Base-by-base conservation (phyloP, 2,329 filamentous ascomycete genomes). In the Gliomastix tumulicola region DNA sequence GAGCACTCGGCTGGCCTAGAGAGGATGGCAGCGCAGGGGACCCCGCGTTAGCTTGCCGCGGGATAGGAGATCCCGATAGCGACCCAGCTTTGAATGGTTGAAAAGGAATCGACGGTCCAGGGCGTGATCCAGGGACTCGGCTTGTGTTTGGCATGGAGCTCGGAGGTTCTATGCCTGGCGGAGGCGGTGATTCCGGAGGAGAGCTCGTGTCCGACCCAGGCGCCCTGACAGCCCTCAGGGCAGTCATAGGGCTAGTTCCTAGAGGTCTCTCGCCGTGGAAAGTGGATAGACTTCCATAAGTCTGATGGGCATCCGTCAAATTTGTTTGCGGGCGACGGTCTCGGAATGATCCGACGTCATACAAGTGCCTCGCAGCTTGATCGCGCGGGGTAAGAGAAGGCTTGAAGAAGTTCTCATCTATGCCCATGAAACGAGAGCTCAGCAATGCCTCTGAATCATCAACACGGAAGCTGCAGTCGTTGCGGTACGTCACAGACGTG, bases 21-120 rank as follows among this genome's bases (percentile, higher is more conserved):
- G 74, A 77, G 31, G 69, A 66, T 3, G 76, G 72, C 4, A 78
- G 82, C 21, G 69, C 64, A 12, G 76, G 71, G 3, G 66, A 54
- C 34, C 76, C 74, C 12, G 61, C 55, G 11, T 76, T 73, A 3
- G 60, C 54, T 7, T 65, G 55, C 21, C 71, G 65, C 20, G 65
- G 64, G n/a, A 70, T 56, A 0, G 89, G 90, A 5, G 89, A 96
- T 5, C 85, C 88, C 3, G 89, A 94, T n/a, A 97, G 68, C 2
- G 90, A 94, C 10, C 90, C 90, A 12, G 89, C 87, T 60, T 98
- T 98, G 68, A 98, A 98, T 0, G 90, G 89, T 49, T 94, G 87
- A 50, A 96, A 95, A 1, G 87, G 94, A 17, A 95, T 77, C 0
- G 88, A 96, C 7, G 85, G 82, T 36, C 58, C 47, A 11, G 59